Conservation (phyloP, 306 rosid species). For the Myrica gale region DNA sequence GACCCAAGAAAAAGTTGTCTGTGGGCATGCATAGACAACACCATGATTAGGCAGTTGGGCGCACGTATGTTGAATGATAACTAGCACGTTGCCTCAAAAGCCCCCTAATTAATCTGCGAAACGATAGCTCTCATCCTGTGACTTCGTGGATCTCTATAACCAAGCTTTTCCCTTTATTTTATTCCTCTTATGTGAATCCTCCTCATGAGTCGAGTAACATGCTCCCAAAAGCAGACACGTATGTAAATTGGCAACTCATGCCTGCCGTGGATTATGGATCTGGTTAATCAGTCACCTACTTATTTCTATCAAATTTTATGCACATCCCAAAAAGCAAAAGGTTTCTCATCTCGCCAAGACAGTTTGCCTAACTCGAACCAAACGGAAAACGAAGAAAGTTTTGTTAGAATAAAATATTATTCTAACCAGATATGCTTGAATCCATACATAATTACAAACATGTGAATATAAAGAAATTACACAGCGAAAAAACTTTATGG, state of each 20-base stretch:
- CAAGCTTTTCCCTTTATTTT: neutral
- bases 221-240: neutral
- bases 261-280: constrained; percentile 8
- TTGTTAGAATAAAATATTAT: too few relatives aligned
- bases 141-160: neutral
- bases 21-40: neutral
- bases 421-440: too few relatives aligned
- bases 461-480: too few relatives aligned
- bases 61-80: neutral
- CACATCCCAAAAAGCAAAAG: neutral
- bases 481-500: too few relatives aligned
- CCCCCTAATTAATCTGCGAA: constrained; percentile 2
- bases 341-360: neutral
- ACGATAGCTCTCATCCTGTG: too few relatives aligned
- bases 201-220: neutral
- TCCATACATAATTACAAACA: too few relatives aligned
- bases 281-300: constrained; percentile 6
- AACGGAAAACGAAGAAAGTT: too few relatives aligned
- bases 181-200: neutral
- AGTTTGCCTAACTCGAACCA: neutral
- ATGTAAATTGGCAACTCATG: neutral
- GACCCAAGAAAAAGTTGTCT: neutral
- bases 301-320: neutral
- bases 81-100: constrained; percentile 4
- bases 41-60: neutral